Evolutionary conservation across 441 rosid species (phyloP).

Genomic region (Raphanus hybrid): DNA sequence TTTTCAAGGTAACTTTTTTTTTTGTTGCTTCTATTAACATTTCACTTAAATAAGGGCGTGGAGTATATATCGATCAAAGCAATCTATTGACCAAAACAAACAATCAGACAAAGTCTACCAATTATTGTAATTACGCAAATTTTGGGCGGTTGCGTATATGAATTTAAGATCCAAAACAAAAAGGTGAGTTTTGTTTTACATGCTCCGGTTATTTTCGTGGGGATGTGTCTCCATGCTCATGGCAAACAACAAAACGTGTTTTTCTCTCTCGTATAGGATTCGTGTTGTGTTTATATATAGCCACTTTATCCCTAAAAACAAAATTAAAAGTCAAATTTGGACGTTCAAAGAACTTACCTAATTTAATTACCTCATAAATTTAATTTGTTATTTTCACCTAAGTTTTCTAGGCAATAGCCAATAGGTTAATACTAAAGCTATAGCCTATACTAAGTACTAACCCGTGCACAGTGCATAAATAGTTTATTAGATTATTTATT

Average conservation of each 20-base stretch:
- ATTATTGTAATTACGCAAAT: neutral
- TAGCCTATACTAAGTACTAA: neutral
- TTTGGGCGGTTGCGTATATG: constrained; percentile 38
- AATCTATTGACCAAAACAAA: constrained; percentile 20
- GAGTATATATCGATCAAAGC: constrained; percentile 13
- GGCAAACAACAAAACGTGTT: constrained; percentile 31
- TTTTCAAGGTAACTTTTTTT: neutral
- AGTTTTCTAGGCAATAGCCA: neutral
- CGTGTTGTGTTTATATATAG: constrained; percentile 25
- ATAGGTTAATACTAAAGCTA: neutral
- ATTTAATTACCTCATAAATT: neutral
- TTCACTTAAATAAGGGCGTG: neutral
- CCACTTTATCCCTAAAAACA: constrained; percentile 19
- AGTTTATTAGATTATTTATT: too few relatives aligned
- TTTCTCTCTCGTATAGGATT: constrained; percentile 3
- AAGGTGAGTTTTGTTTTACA: constrained; percentile 37
- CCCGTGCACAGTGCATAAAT: too few relatives aligned
- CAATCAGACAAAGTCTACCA: neutral
- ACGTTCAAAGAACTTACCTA: constrained; percentile 31
- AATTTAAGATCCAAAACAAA: constrained; percentile 21
- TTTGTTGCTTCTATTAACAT: neutral
- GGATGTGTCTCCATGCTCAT: constrained; percentile 18
- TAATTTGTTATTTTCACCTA: neutral
- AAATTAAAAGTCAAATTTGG: constrained; percentile 23
- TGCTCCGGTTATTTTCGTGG: neutral